Percentiles rank a stretch among this genome's conserved stretches.
Evolutionary conservation across 2,329 filamentous ascomycete genomes (phyloP).

Genomic region (Claviceps sp.): DNA sequence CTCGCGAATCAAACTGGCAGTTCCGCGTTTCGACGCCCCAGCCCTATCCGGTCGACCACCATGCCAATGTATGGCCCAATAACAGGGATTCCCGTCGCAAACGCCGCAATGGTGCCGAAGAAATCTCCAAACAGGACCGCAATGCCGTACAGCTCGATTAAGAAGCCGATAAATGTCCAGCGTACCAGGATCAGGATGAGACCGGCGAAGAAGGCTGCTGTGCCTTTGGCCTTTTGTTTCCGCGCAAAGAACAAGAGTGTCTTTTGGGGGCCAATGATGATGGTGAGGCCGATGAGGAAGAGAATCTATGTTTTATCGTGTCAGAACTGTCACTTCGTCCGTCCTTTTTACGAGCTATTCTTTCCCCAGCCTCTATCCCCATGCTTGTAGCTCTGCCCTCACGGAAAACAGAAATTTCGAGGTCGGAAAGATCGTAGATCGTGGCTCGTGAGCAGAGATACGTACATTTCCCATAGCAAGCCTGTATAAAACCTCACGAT

Average conservation of each 20-base stretch:
- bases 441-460: neutral
- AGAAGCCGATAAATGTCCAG: conserved; percentile 85
- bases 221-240: conserved; percentile 84
- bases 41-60: conserved; percentile 55
- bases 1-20: conserved; percentile 50
- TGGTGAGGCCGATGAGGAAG: conserved; percentile 89
- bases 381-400: conserved; percentile 2
- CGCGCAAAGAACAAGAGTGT: conserved; percentile 91
- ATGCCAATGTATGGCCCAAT: conserved; percentile 76
- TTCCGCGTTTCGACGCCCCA: conserved; percentile 60
- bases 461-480: conserved; percentile 93
- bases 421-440: conserved; percentile 1
- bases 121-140: conserved; percentile 93
- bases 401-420: neutral
- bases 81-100: conserved; percentile 72
- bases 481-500: conserved; percentile 30
- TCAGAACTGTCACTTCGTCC: conserved; percentile 2
- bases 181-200: conserved; percentile 74
- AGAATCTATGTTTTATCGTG: conserved; percentile 55
- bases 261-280: conserved; percentile 87
- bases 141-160: conserved; percentile 86
- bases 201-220: conserved; percentile 72
- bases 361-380: neutral
- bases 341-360: neutral
- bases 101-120: conserved; percentile 78